Base-by-base conservation (phyloP, 2,329 filamentous ascomycete species). In the Hymenoscyphus occultus region DNA sequence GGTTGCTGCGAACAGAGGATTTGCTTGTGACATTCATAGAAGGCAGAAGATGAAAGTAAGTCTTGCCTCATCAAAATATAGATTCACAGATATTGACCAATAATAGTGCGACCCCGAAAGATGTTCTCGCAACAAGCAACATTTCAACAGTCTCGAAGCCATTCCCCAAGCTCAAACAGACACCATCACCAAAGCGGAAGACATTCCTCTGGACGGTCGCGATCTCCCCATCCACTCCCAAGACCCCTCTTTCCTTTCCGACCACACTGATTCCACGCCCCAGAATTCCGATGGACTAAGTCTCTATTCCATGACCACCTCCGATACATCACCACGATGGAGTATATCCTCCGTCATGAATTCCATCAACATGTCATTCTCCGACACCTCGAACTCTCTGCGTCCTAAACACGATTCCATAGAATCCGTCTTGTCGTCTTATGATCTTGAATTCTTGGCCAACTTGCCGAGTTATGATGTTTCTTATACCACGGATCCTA, bases 31-130 rank as follows among this genome's bases (percentile, higher is more conserved):
- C 12, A 22, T 60, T 51, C 68, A 68, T 64, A 60, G 65, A 10
- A 64, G 51, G 22, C 61, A 64, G 45, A 70, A 70, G 31, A 64
- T 68, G 59, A 70, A 70, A 59, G 68, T 68, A 65, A 45, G 54
- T n/a, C 16, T 62, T 42, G 9, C 12, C 10, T 13, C 19, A 48
- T 28, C 4, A 13, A 22, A 4, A 12, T n/a, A 10, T 40, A 14
- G 9, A 56, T 28, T 5, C 40, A 9, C 19, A 42, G 14, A 31
- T 31, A 31, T 31, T 57, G 10, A 62, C n/a, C 2, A n/a, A 28
- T 0, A 35, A 10, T 31, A 62, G 60, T 62, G 60, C 16, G 60
- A 62, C 56, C 60, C 60, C 1, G 60, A 62, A 13, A 45, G 60
- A 40, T 62, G 60, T 62, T 57, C 56, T 3, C 31, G 32, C n/a